Evolutionary conservation across 306 rosid species (phyloP).

Genomic region (Amphicarpaea edgeworthii): DNA sequence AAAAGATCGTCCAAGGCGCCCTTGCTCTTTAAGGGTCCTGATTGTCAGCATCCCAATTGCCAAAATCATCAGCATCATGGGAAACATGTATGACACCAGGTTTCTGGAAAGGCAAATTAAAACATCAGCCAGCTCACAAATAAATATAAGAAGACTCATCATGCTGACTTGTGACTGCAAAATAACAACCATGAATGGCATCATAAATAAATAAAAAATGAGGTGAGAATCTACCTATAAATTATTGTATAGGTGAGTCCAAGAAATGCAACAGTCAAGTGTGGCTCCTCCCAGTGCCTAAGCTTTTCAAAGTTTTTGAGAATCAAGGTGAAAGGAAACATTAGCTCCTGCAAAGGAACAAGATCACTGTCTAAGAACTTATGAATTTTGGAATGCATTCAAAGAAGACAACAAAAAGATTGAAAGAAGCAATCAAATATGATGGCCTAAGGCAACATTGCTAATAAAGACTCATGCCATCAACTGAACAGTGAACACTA

Average conservation of each 20-base stretch:
- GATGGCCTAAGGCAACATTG: conserved; percentile 30
- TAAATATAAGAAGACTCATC: not conserved
- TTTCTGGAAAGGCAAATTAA: conserved; percentile 64
- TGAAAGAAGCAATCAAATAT: not conserved
- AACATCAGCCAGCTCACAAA: conserved; percentile 47
- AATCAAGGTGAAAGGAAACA: conserved; percentile 69
- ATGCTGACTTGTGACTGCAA: conserved; percentile 18
- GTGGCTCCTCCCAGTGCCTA: conserved; percentile 93
- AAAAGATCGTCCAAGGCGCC: conserved; percentile 93
- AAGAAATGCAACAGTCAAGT: conserved; percentile 81
- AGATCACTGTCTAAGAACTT: conserved; percentile 27
- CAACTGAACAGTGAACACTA: conserved; percentile 3
- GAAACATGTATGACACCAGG: conserved; percentile 82
- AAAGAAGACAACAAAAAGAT: conserved; percentile 29
- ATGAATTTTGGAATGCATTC: conserved; percentile 19
- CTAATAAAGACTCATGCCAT: not conserved
- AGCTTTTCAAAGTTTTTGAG: conserved; percentile 73
- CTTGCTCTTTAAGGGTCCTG: conserved; percentile 93
- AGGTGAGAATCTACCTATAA: conserved; percentile 68
- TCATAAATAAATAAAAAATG: conserved; percentile 7
- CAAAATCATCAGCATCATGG: conserved; percentile 64
- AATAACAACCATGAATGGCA: conserved; percentile 16
- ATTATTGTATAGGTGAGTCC: conserved; percentile 66
- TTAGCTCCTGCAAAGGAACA: conserved; percentile 76
- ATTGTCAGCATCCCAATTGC: conserved; percentile 85